Evolutionary conservation across 257 asterid genomes (phyloP).

Genomic region (Nicotiana otophora): DNA sequence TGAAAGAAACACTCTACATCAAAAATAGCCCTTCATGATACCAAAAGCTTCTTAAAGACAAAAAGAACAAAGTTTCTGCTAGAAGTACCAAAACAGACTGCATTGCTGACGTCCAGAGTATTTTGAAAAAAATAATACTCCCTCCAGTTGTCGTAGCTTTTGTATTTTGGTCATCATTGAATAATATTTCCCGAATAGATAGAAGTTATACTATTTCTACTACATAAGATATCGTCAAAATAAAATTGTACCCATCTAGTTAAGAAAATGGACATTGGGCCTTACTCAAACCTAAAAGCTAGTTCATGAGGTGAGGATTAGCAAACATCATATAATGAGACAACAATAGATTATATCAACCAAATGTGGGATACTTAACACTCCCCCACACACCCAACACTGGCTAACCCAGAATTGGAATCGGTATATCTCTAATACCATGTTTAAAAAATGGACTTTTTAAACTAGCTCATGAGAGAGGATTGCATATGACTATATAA

Average conservation of each 20-base stretch:
- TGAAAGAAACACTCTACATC: not conserved
- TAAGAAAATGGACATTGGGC: not conserved
- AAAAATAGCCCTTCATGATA: conserved; percentile 10
- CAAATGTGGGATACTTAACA: not conserved
- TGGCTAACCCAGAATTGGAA: not conserved
- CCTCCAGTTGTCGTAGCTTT: not conserved
- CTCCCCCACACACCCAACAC: not conserved
- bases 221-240: not conserved
- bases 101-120: not conserved
- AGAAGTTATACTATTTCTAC: not conserved
- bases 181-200: not conserved
- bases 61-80: not conserved
- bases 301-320: not conserved
- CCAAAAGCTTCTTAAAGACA: conserved; percentile 1
- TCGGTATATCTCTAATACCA: too few relatives aligned
- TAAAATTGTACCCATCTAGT: not conserved
- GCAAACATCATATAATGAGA: too few relatives aligned
- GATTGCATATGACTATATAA: not conserved
- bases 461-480: not conserved
- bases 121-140: not conserved
- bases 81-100: not conserved
- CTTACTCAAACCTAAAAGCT: not conserved
- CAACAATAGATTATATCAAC: not conserved
- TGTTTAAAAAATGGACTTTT: not conserved
- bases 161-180: not conserved